Evolutionary conservation across 768 basidiomycete genomes (phyloP), one percentile per base, ranked within the genome.

Genomic region (Leccinum olivaceopallidum): DNA sequence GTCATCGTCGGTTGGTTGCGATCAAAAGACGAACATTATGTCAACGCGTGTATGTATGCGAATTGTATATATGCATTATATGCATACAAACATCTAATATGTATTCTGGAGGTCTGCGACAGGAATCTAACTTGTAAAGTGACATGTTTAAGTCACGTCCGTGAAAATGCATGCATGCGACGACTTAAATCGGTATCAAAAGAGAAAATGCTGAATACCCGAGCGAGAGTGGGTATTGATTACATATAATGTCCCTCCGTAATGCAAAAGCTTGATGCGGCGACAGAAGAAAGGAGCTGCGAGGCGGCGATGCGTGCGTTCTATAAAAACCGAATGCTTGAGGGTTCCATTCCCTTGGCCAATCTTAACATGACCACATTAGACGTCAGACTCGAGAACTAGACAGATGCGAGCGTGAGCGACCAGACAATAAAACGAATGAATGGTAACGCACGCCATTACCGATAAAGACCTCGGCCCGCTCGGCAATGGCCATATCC

Each of bases 401-500:
- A 51, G 26, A 14, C 54, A 42, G 16, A 7, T n/a, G 44, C 16
- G 28, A 5, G 5, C 5, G 32, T 48, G 9, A 51, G 57, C 22
- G 10, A 32, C 10, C 18, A 52, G 22, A 28, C 8, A 1, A 8
- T 8, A 10, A 24, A 5, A 37, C 0, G 39, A 7, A n/a, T 7
- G 1, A 34, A 34, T 0, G 32, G 12, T n/a, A 3, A 78, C 83
- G 66, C 53, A 85, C 84, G 58, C 85, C 85, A 63, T 86, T 87
- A 0, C 85, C 85, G 7, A 86, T 72, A 66, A 85, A 86, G 47
- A 85, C 81, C 64, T 86, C 82, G 1, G 84, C 84, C 53, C 75
- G 73, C 66, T 82, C 78, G 1, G 82, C 85, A 26, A 87, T 78
- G 12, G 79, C 82, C 85, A 87, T 86, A 67, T 86, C 85, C 39